Conservation (phyloP, 177 flowering plant genomes). For the Vitis hybrid region DNA sequence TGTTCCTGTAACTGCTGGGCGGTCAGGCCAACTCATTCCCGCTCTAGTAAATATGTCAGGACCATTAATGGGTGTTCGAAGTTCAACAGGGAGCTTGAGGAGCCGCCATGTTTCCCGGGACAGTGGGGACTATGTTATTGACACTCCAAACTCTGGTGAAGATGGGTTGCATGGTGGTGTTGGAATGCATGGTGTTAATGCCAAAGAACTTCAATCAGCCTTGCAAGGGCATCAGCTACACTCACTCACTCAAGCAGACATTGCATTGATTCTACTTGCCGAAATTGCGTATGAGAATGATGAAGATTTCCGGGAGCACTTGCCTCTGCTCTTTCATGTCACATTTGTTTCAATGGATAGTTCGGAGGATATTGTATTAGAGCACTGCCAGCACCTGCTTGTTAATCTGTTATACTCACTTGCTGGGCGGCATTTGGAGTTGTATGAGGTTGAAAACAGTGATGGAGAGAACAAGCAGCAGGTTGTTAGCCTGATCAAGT, state of each 20-base stretch:
- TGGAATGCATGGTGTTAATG: constrained; percentile 71
- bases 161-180: constrained; percentile 73
- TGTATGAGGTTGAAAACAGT: constrained; percentile 88
- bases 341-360: constrained; percentile 99
- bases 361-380: constrained; percentile 95
- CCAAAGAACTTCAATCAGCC: constrained; percentile 97
- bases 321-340: constrained; percentile 93
- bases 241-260: constrained; percentile 91
- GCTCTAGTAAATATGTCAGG: constrained; percentile 94
- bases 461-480: constrained; percentile 99
- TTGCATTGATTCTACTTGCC: constrained; percentile 92
- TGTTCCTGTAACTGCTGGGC: constrained; percentile 70
- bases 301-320: constrained; percentile 86
- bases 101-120: constrained; percentile 97
- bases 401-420: constrained; percentile 94
- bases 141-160: constrained; percentile 98
- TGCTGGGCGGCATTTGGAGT: constrained; percentile 93
- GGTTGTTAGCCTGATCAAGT: constrained; percentile 95
- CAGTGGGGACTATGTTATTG: constrained; percentile 94
- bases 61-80: constrained; percentile 90
- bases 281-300: constrained; percentile 99
- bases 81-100: constrained; percentile 87
- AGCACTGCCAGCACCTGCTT: constrained; percentile 97
- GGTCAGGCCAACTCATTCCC: constrained; percentile 98
- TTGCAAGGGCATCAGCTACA: constrained; percentile 97